Evolutionary conservation across 768 basidiomycete species (phyloP).

Genomic region (Termitomyces heimii): DNA sequence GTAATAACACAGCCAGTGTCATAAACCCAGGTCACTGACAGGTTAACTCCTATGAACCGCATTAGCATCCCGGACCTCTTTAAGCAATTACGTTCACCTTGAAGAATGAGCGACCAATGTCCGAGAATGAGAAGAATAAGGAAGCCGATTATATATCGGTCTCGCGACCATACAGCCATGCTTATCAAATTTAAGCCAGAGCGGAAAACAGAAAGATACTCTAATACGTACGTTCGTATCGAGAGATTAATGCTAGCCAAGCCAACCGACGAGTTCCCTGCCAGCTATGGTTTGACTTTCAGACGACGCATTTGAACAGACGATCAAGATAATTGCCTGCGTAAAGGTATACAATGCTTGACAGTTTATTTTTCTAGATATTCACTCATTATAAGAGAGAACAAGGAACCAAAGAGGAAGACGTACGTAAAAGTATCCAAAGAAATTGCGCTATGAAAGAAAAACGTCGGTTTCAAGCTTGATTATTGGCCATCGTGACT

Average conservation of each 20-base stretch:
- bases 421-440: constrained; percentile 42
- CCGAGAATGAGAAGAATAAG: constrained; percentile 56
- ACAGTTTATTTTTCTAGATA: constrained; percentile 44
- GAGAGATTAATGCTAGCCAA: constrained; percentile 58
- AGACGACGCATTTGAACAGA: not conserved
- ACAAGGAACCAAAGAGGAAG: not conserved
- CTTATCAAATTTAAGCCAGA: constrained; percentile 8
- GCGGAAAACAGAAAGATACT: not conserved
- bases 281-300: constrained; percentile 7
- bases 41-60: constrained; percentile 40
- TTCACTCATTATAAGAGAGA: not conserved
- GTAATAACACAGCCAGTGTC: constrained; percentile 46
- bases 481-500: constrained; percentile 17
- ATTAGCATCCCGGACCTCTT: not conserved
- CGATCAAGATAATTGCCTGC: constrained; percentile 28
- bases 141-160: constrained; percentile 41
- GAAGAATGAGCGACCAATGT: constrained; percentile 66
- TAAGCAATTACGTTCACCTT: constrained; percentile 31
- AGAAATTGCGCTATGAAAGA: constrained; percentile 37
- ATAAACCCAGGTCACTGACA: constrained; percentile 50
- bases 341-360: constrained; percentile 62
- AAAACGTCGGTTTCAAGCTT: not conserved
- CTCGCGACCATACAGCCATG: constrained; percentile 64
- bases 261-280: constrained; percentile 45
- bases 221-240: constrained; percentile 43